Conservation (phyloP, 2,329 filamentous ascomycete genomes). For the Pezicula neosporulosa region DNA sequence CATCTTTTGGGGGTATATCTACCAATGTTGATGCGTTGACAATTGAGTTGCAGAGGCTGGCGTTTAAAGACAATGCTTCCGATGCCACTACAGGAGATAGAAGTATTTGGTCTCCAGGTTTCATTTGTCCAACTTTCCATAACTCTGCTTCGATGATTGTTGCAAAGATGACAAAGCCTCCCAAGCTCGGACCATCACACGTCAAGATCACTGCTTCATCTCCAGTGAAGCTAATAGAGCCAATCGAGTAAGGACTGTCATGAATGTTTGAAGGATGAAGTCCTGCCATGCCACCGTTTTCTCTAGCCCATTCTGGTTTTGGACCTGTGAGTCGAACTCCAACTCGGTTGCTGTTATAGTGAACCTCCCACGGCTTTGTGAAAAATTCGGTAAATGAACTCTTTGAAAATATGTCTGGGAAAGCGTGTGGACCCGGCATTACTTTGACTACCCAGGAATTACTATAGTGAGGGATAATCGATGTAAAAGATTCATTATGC, state of each 20-base stretch:
- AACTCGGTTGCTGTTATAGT: conserved; percentile 55
- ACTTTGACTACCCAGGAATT: not conserved
- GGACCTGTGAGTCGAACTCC: conserved; percentile 58
- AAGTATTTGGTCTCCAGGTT: conserved; percentile 50
- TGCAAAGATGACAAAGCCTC: conserved; percentile 53
- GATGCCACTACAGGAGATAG: conserved; percentile 46
- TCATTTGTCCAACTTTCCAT: conserved; percentile 60
- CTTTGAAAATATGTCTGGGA: conserved; percentile 24
- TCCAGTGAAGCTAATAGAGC: conserved; percentile 56
- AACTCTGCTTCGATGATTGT: conserved; percentile 54
- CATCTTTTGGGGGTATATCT: not conserved
- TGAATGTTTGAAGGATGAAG: conserved; percentile 56
- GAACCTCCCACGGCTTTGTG: conserved; percentile 52
- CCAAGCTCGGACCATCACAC: conserved; percentile 54
- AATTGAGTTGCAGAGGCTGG: not conserved
- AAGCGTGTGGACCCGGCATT: conserved; percentile 20
- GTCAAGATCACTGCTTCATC: conserved; percentile 57
- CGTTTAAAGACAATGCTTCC: conserved; percentile 40
- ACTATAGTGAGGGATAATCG: not conserved
- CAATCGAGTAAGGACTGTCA: conserved; percentile 53
- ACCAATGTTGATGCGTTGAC: not conserved
- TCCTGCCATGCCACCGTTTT: conserved; percentile 58
- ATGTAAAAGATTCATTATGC: not conserved
- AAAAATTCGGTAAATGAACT: conserved; percentile 55
- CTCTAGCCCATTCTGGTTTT: conserved; percentile 52